Evolutionary conservation across 2,329 filamentous ascomycete species (phyloP), one percentile per base, ranked within the genome.

Genomic region (Tolypocladium sp.): DNA sequence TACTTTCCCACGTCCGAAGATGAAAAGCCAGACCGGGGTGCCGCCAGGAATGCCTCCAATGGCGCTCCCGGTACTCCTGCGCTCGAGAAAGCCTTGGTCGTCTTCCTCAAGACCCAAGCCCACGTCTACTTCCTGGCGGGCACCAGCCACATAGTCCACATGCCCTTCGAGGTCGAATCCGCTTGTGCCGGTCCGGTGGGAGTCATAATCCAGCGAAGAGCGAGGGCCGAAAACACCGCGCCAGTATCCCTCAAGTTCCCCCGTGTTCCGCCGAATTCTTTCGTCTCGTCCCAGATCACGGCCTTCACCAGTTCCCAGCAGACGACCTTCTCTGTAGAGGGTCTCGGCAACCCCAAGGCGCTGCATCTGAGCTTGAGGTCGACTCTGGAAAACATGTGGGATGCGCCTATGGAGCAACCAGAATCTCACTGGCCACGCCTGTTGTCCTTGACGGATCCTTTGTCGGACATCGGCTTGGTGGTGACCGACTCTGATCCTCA

Each of bases 101-200:
- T 99, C 56, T 89, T 97, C 65, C 83, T 99, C 64, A 92, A 90
- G 74, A 92, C 91, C 0, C 93, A 97, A 70, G 92, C 91, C 27
- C 93, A 97, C 70, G 85, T 99, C 64, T 95, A 92, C 78, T 97
- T 95, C 70, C 82, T 97, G 42, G 85, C 89, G 2, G 93, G 93
- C 25, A 87, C 91, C 40, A 94, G 85, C 69, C 90, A 99, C 80
- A 85, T 96, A 60, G 82, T 97, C 55, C 91, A 96, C 71, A 85
- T 99, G 69, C 93, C 93, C 2, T 99, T 99, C 69, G 92, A 97
- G 74, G 89, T 97, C 49, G 91, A 96, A 69, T 85, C 85, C 57
- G 92, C 90, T 37, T 91, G 92, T 71, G 86, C 93, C 41, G 90
- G 90, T 15, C 89, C 92, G 7, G 81, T 85, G 38, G 94, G 94